Conservation (phyloP, 1,284 basidiomycete genomes). For the Trametes sp. region DNA sequence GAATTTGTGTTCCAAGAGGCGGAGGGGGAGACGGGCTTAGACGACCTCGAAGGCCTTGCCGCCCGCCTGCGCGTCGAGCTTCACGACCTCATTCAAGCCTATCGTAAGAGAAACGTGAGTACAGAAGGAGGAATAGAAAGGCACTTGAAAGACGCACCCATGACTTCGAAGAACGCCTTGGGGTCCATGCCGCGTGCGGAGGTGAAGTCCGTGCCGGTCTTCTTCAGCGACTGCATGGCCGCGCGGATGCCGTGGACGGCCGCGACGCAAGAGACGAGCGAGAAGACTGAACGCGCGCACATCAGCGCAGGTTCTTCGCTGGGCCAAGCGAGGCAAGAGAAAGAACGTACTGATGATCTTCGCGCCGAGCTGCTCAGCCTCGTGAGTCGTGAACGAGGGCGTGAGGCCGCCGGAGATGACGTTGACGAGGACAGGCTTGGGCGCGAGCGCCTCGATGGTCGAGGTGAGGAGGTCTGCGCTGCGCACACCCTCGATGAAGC, state of each 20-base stretch:
- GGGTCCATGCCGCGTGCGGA: constrained; percentile 80
- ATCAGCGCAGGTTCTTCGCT: neutral
- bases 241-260: constrained; percentile 75
- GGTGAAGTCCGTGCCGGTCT: constrained; percentile 76
- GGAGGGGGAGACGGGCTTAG: constrained; percentile 35
- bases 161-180: constrained; percentile 77
- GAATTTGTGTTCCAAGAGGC: neutral
- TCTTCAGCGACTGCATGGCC: constrained; percentile 76
- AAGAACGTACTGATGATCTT: constrained; percentile 73
- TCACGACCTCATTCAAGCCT: constrained; percentile 65
- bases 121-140: too few relatives aligned
- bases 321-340: neutral
- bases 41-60: constrained; percentile 62
- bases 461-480: constrained; percentile 69
- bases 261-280: constrained; percentile 74
- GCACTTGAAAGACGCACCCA: constrained; percentile 60
- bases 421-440: constrained; percentile 79
- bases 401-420: constrained; percentile 81
- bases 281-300: constrained; percentile 56
- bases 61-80: constrained; percentile 66
- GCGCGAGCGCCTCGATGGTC: constrained; percentile 71
- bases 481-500: constrained; percentile 85
- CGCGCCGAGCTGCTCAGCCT: constrained; percentile 74
- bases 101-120: too few relatives aligned
- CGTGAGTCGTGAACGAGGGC: constrained; percentile 71